Percentiles rank a stretch among this genome's conserved stretches.
Conservation (phyloP, 331 rosid species). For the Quercus tomentella region DNA sequence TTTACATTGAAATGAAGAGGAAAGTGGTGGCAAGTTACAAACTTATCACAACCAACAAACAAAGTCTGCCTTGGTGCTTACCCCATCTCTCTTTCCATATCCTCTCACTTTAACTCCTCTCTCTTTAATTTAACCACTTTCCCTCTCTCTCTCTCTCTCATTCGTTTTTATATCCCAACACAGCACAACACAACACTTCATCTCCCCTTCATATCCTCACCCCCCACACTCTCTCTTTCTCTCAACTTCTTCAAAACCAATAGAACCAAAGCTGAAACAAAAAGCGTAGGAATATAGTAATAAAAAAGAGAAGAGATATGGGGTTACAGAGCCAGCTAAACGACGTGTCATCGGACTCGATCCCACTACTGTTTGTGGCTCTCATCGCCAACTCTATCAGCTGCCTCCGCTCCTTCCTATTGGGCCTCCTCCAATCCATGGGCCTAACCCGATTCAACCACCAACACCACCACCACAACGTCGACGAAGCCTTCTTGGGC, state of each 20-base stretch:
- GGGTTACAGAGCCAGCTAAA: slow-evolving; percentile 71
- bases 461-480: slow-evolving; percentile 13
- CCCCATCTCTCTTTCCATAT: neutral
- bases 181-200: too few species aligned
- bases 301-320: slow-evolving; percentile 29
- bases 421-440: slow-evolving; percentile 29
- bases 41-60: too few species aligned
- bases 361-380: slow-evolving; percentile 64
- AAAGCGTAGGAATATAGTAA: slow-evolving; percentile 29
- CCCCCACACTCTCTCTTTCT: neutral
- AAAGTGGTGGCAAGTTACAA: too few species aligned
- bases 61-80: too few species aligned
- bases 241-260: slow-evolving; percentile 5
- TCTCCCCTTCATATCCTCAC: neutral
- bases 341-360: slow-evolving; percentile 84
- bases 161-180: neutral
- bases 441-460: slow-evolving; percentile 34
- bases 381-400: slow-evolving; percentile 53
- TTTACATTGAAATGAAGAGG: too few species aligned
- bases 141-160: neutral
- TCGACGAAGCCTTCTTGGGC: slow-evolving; percentile 35
- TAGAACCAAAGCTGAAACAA: neutral
- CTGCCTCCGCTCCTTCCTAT: slow-evolving; percentile 50
- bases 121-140: too few species aligned
- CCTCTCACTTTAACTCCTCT: neutral